Evolutionary conservation across 2,329 filamentous ascomycete genomes (phyloP).

Genomic region (Cladobotryum mycophilum): DNA sequence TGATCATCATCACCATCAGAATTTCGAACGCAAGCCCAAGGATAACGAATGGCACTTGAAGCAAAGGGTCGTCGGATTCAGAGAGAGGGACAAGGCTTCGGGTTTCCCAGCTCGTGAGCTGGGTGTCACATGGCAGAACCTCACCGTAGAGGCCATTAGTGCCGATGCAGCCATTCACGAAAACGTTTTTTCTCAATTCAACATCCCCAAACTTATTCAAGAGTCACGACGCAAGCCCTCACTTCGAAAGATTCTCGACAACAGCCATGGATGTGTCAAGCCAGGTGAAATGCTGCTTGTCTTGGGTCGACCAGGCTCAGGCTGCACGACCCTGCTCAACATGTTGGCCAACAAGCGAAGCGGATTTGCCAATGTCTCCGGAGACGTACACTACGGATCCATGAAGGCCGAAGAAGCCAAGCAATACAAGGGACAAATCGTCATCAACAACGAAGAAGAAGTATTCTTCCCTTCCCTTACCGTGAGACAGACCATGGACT

Average conservation of each 20-base stretch:
- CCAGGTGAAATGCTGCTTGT: conserved; percentile 69
- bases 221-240: conserved; percentile 51
- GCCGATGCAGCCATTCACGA: conserved; percentile 60
- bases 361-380: conserved; percentile 52
- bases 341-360: conserved; percentile 58
- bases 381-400: conserved; percentile 52
- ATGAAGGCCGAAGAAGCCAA: conserved; percentile 42
- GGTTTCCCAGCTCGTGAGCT: conserved; percentile 44
- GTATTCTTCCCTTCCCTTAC: conserved; percentile 61
- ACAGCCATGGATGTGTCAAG: conserved; percentile 62
- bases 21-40: conserved; percentile 7
- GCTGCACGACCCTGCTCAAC: conserved; percentile 67
- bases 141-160: conserved; percentile 57
- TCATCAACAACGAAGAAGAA: conserved; percentile 68
- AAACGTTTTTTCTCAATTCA: conserved; percentile 55
- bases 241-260: conserved; percentile 57
- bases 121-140: conserved; percentile 58
- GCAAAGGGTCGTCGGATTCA: conserved; percentile 38
- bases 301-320: conserved; percentile 60
- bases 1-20: conserved; percentile 15
- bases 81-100: conserved; percentile 38
- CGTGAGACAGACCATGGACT: conserved; percentile 64
- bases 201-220: conserved; percentile 45
- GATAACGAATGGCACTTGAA: conserved; percentile 41
- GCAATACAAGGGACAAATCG: conserved; percentile 51